phyloP scores from a whole-genome alignment of 1,139 yeast species.

The Cylindricascospora bacillispora region DNA sequence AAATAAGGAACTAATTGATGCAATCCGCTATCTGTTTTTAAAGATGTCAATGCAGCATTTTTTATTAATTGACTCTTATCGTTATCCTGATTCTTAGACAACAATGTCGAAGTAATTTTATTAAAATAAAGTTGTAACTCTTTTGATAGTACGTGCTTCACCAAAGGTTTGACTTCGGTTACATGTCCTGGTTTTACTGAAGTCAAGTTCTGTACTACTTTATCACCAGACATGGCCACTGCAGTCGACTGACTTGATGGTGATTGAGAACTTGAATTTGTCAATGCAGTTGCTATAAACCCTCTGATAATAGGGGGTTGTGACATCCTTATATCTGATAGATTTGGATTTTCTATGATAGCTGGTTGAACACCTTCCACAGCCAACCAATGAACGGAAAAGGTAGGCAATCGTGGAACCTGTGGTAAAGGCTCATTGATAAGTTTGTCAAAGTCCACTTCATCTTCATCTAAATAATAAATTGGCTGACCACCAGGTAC shows the following conservation, averaged over 20 bases:
- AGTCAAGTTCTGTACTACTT: slow-evolving; percentile 21
- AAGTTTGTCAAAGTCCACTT: slow-evolving; percentile 85
- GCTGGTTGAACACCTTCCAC: slow-evolving; percentile 98
- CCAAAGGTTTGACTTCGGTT: slow-evolving; percentile 79
- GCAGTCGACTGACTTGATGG: slow-evolving; percentile 13
- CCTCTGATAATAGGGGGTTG: slow-evolving; percentile 58
- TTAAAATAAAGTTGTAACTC: slow-evolving; percentile 91
- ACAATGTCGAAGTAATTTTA: slow-evolving; percentile 70
- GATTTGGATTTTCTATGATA: slow-evolving; percentile 90
- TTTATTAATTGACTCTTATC: slow-evolving; percentile 45
- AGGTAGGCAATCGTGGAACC: slow-evolving; percentile 84
- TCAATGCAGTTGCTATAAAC: slow-evolving; percentile 42
- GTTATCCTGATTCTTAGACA: slow-evolving; percentile 29
- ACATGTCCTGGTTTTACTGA: slow-evolving; percentile 36
- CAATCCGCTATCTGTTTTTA: slow-evolving; percentile 86
- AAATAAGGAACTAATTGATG: slow-evolving; percentile 96
- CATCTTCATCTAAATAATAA: slow-evolving; percentile 81
- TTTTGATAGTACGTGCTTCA: slow-evolving; percentile 91
- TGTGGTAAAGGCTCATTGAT: slow-evolving; percentile 91
- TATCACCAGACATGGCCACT: slow-evolving; percentile 8
- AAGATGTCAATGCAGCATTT: slow-evolving; percentile 70
- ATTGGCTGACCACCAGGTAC: slow-evolving; percentile 47
- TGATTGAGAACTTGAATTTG: slow-evolving; percentile 25
- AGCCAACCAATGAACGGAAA: slow-evolving; percentile 97
- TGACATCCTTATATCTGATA: slow-evolving; percentile 54